Conservation (phyloP, 768 basidiomycete genomes). For the Udeniomyces megalosporus region DNA sequence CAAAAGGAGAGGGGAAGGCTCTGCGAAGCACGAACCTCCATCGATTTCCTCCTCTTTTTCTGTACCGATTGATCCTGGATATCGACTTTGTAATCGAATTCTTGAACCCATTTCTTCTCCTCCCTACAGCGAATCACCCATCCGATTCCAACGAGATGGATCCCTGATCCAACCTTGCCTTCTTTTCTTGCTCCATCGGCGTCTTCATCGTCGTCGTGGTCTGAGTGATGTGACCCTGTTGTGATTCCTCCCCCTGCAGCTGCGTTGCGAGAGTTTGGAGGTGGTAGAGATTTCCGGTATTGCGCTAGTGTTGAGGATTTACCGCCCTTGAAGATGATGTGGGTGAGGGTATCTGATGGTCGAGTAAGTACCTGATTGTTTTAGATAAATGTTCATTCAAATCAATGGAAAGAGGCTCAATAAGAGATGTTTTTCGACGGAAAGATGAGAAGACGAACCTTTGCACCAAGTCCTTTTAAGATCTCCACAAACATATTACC, state of each 20-base stretch:
- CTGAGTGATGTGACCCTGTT: not conserved
- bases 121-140: slow-evolving; percentile 30
- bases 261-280: not conserved
- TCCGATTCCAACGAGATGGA: slow-evolving; percentile 27
- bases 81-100: slow-evolving; percentile 22
- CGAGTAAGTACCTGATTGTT: slow-evolving; percentile 23
- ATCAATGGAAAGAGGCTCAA: too few relatives aligned
- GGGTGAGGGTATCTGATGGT: slow-evolving; percentile 26
- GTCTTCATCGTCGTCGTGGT: slow-evolving; percentile 18
- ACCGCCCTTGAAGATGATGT: slow-evolving; percentile 31
- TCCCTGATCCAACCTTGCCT: not conserved
- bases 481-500: slow-evolving; percentile 68
- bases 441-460: slow-evolving; percentile 35
- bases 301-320: slow-evolving; percentile 26
- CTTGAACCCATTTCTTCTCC: slow-evolving; percentile 22
- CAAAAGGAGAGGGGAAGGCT: not conserved
- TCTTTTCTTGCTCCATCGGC: slow-evolving; percentile 18
- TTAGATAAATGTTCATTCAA: not conserved
- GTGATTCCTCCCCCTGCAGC: not conserved
- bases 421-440: too few relatives aligned
- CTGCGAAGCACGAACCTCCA: slow-evolving; percentile 25
- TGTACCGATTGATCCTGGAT: slow-evolving; percentile 25
- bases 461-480: slow-evolving; percentile 61
- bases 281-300: slow-evolving; percentile 20
- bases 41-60: slow-evolving; percentile 29